phyloP scores from a whole-genome alignment of 176 grass and related monocot species.

The Hordeum vulgare region MorexV3_pseudomolecules_assembly NC_058522.1:439407613-439408112 shows the following conservation, averaged over 20 bases:
- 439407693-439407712: constrained; percentile 28
- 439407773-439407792: not conserved
- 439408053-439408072: not conserved
- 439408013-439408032: no score
- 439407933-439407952: not conserved
- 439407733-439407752: constrained; percentile 10
- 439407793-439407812: not conserved
- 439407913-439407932: not conserved
- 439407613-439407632: not conserved
- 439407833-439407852: not conserved
- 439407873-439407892: not conserved
- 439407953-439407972: not conserved
- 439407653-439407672: constrained; percentile 41
- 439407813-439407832: not conserved
- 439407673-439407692: constrained; percentile 30
- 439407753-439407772: not conserved
- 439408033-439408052: not conserved
- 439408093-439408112: not conserved
- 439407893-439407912: not conserved
- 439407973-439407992: not conserved
- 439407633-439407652: constrained; percentile 22
- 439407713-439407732: constrained; percentile 22
- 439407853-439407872: not conserved
- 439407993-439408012: not conserved
- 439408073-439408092: not conserved